Base-by-base conservation (phyloP, 768 basidiomycete genomes). In the Leucocoprinus sp. region DNA sequence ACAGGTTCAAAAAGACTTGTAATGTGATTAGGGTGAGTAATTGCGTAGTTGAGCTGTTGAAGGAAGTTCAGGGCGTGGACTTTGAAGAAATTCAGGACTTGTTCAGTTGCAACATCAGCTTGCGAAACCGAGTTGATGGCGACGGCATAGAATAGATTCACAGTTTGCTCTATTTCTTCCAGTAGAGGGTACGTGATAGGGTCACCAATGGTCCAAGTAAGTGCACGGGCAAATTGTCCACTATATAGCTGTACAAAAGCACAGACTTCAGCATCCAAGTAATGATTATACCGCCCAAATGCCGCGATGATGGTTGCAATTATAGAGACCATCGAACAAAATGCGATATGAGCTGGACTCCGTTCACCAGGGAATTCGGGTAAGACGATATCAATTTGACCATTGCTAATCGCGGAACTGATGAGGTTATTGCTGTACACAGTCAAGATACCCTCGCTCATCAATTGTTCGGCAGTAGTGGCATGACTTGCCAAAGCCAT, bases 21-120 rank as follows among this genome's bases (percentile, higher is more conserved):
- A 9, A 96, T 73, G 54, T 92, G 84, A 55, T 93, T 87, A 5
- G 93, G 93, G 61, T 97, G 93, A 0, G 89, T 84, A 37, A 95
- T 71, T 0, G 89, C 86, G 52, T 93, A 92, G 61, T 92, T 93
- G 50, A 96, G 64, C 52, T 92, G 86, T 57, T 92, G 90, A 1
- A 96, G 69, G 19, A 95, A 75, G 24, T 78, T 68, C 15, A 93
- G 63, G 0, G 84, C 80, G 50, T 78, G 78, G 0, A 68, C 68
- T 2, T 80, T 76, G 60, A 89, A 92, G 14, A 76, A 77, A 0
- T 72, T 70, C 34, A 92, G 69, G 5, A 90, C 76, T 53, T 76
- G 80, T 42, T 72, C 72, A 14, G 81, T 71, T 2, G 74, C 73
- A 5, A 70, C 66, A 50, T 74, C 71, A 39, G 67, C 51, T 54